Percentiles rank a stretch among this genome's conserved stretches.
phyloP scores from a whole-genome alignment of 345 rosid genomes.

The Bruguiera sexangula region DNA sequence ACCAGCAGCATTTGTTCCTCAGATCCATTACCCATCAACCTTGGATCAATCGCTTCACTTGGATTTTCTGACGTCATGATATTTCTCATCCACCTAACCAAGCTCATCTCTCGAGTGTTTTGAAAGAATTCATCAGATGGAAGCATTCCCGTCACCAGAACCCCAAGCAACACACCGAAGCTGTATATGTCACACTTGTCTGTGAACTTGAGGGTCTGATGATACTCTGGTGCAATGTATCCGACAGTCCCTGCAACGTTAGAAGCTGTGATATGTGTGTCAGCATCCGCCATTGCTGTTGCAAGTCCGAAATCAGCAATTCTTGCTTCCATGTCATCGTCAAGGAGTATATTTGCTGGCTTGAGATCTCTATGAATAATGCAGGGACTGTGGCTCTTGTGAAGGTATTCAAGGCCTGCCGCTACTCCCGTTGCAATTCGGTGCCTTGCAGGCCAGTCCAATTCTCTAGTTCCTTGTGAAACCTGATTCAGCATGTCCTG shows the following conservation, averaged over 20 bases:
- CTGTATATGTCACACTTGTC: slow-evolving; percentile 86
- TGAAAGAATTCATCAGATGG: slow-evolving; percentile 91
- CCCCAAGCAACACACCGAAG: slow-evolving; percentile 77
- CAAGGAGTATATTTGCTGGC: slow-evolving; percentile 86
- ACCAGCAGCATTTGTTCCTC: slow-evolving; percentile 83
- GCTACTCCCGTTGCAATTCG: slow-evolving; percentile 76
- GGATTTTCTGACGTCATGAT: slow-evolving; percentile 64
- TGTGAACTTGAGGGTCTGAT: slow-evolving; percentile 81
- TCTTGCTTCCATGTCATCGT: slow-evolving; percentile 89
- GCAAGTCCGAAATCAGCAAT: slow-evolving; percentile 92
- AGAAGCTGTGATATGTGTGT: slow-evolving; percentile 59
- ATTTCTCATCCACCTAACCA: slow-evolving; percentile 78
- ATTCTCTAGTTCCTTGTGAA: slow-evolving; percentile 42
- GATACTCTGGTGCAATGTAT: slow-evolving; percentile 89
- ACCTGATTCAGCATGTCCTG: slow-evolving; percentile 55
- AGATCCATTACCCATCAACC: slow-evolving; percentile 48
- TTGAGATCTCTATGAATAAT: slow-evolving; percentile 89
- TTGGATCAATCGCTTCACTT: slow-evolving; percentile 55
- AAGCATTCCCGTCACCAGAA: slow-evolving; percentile 72
- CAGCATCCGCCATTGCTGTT: slow-evolving; percentile 64
- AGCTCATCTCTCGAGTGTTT: slow-evolving; percentile 58
- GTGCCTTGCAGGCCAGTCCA: slow-evolving; percentile 71
- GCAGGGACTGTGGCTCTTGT: slow-evolving; percentile 49
- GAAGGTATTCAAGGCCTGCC: slow-evolving; percentile 87
- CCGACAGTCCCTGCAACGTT: slow-evolving; percentile 85